Evolutionary conservation across 306 rosid species (phyloP).

Genomic region (Begonia loranthoides): DNA sequence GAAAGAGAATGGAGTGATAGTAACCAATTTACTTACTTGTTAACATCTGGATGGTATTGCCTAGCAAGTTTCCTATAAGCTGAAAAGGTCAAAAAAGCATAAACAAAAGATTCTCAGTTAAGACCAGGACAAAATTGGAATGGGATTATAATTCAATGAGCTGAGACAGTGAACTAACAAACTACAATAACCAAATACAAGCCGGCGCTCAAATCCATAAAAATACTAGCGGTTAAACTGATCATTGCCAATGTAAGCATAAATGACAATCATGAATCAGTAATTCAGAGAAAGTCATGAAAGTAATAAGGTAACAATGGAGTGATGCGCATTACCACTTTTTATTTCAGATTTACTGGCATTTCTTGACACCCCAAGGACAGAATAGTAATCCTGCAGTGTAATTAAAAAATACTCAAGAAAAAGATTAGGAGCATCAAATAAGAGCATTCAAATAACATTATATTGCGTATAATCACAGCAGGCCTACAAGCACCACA

Average conservation of each 20-base stretch:
- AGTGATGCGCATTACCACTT: slow-evolving; percentile 38
- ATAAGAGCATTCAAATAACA: no score
- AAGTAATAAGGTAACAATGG: not conserved
- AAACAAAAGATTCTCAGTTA: not conserved
- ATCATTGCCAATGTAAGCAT: not conserved
- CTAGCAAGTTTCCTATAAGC: slow-evolving; percentile 98
- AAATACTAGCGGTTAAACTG: not conserved
- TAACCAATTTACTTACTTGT: slow-evolving; percentile 55
- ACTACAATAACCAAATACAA: no score
- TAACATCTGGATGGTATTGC: slow-evolving; percentile 90
- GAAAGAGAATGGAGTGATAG: not conserved
- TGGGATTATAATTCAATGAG: no score
- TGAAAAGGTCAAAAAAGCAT: slow-evolving; percentile 30
- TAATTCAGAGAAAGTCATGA: not conserved
- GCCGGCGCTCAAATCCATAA: no score
- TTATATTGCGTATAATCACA: no score
- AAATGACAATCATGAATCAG: not conserved
- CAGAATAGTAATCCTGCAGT: slow-evolving; percentile 76
- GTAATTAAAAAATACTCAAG: not conserved
- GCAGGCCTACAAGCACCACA: no score
- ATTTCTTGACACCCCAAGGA: slow-evolving; percentile 83
- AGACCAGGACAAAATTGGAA: not conserved
- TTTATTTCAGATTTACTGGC: slow-evolving; percentile 92
- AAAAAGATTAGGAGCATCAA: no score
- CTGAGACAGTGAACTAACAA: no score